Evolutionary conservation across 768 basidiomycete species (phyloP).

Genomic region (Suillus brevipes): DNA sequence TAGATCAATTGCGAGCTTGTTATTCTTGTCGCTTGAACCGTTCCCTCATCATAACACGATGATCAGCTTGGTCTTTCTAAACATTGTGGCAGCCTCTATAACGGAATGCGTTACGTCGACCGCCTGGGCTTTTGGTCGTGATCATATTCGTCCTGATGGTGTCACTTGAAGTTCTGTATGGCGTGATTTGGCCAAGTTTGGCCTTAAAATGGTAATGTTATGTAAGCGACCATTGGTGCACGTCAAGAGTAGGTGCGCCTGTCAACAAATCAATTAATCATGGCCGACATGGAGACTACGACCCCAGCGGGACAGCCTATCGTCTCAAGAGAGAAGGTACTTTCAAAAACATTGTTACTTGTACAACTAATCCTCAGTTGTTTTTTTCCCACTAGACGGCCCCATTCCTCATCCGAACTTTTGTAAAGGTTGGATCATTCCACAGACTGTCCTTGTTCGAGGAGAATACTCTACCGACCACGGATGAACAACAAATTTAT

Average conservation of each 20-base stretch:
- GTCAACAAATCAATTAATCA: slow-evolving; percentile 17
- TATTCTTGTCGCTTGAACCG: no score
- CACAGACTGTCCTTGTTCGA: slow-evolving; percentile 76
- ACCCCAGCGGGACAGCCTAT: slow-evolving; percentile 47
- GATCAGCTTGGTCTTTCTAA: no score
- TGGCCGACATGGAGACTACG: slow-evolving; percentile 41
- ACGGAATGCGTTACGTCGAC: no score
- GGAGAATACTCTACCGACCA: slow-evolving; percentile 71
- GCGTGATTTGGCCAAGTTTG: background rate
- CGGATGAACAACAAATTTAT: slow-evolving; percentile 81
- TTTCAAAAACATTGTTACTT: background rate
- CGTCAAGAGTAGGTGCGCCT: background rate
- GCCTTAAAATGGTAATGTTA: background rate
- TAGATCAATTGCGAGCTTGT: no score
- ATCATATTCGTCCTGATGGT: no score
- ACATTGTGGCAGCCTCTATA: no score
- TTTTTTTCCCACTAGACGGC: slow-evolving; percentile 49
- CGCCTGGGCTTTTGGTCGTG: no score
- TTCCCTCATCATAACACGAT: no score
- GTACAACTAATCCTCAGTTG: slow-evolving; percentile 2
- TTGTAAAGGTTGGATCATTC: slow-evolving; percentile 79
- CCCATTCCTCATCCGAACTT: slow-evolving; percentile 80
- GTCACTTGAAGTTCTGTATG: no score
- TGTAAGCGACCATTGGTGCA: background rate
- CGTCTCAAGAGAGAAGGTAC: slow-evolving; percentile 61